Base-by-base conservation (phyloP, 257 asterid genomes). In the Cynanchum wilfordii region DNA sequence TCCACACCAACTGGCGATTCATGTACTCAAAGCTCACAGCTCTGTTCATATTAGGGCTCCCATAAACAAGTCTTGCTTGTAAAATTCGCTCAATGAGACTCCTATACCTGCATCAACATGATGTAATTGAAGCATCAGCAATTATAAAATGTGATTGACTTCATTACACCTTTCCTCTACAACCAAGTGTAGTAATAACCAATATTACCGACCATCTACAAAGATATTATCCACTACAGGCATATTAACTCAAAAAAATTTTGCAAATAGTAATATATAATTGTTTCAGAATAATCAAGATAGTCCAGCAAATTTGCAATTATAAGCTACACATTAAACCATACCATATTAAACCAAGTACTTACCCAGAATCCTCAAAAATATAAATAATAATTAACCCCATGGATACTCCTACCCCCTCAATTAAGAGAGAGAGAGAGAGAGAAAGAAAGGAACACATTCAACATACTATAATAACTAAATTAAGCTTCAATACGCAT, bases 1-100 rank as follows among this genome's bases (percentile, higher is more conserved):
- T 91, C 98, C 98, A 93, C 78, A 93, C 97, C 88, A 91, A 84
- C 83, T 93, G 98, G 51, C 96, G 90, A 77, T 93, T 93, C 97
- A 91, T 93, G 86, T 93, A 93, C 82, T 93, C 98, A 51, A 93
- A 93, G 96, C 98, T 93, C 75, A 94, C 97, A 66, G 97, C 88
- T 79, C 97, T 82, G 75, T 94, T 94, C 99, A 91, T 94, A 76
- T 91, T 81, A 69, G 97, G 97, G 80, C 96, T 85, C 65, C 90
- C 97, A 83, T 88, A 94, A 77, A 95, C 99, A 71, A 95, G 97
- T 77, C 99, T 86, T 73, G 99, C 99, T 66, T 69, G 84, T 75
- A 95, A 82, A 80, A 79, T 84, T 80, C 98, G 84, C 84, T 95
- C 99, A 70, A 82, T 86, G 64, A 91, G 95, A 84, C 91, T 92